These are phyloP conservation scores for Hyphodiscus sp. DNA, from an alignment of 2,329 filamentous ascomycete genomes.

Conservation along the genomic window DNA sequence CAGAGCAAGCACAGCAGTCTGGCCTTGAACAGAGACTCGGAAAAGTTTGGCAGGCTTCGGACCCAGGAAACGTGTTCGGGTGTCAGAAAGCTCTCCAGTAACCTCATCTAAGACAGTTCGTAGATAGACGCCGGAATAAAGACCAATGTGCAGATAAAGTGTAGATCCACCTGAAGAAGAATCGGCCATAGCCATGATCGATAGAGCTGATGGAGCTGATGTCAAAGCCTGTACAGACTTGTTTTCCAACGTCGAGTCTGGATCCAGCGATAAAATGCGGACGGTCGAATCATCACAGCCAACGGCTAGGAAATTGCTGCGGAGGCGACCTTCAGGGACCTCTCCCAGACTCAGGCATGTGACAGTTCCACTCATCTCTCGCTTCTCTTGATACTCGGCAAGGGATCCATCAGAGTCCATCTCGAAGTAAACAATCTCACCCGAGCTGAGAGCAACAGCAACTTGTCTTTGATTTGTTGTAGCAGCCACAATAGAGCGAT, in stretches of 20 bases:
- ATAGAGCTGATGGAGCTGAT: slow-evolving; percentile 79
- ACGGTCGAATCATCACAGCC: slow-evolving; percentile 97
- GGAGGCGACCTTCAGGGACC: slow-evolving; percentile 79
- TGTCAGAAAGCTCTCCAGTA: slow-evolving; percentile 92
- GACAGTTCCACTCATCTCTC: slow-evolving; percentile 91
- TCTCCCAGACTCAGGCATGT: slow-evolving; percentile 91
- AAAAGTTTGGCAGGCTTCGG: slow-evolving; percentile 86
- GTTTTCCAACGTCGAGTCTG: slow-evolving; percentile 83
- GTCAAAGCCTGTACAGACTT: slow-evolving; percentile 93
- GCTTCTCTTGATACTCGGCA: slow-evolving; percentile 90
- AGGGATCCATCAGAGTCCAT: slow-evolving; percentile 88
- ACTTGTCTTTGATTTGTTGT: slow-evolving; percentile 92
- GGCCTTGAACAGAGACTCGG: slow-evolving; percentile 79
- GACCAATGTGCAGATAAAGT: slow-evolving; percentile 89
- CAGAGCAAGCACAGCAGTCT: slow-evolving; percentile 79
- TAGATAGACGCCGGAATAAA: slow-evolving; percentile 93
- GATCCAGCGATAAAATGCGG: slow-evolving; percentile 82
- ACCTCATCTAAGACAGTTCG: slow-evolving; percentile 92
- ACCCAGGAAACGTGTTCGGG: slow-evolving; percentile 87
- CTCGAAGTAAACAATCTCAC: slow-evolving; percentile 97
- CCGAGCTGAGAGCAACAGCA: slow-evolving; percentile 86
- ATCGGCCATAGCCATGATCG: slow-evolving; percentile 94
- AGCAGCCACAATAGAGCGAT: slow-evolving; percentile 91
- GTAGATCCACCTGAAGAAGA: slow-evolving; percentile 83
- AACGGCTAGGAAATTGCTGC: slow-evolving; percentile 90